Evolutionary conservation across 1,284 basidiomycete species (phyloP).

Genomic region (Ceratobasidium sp.): DNA sequence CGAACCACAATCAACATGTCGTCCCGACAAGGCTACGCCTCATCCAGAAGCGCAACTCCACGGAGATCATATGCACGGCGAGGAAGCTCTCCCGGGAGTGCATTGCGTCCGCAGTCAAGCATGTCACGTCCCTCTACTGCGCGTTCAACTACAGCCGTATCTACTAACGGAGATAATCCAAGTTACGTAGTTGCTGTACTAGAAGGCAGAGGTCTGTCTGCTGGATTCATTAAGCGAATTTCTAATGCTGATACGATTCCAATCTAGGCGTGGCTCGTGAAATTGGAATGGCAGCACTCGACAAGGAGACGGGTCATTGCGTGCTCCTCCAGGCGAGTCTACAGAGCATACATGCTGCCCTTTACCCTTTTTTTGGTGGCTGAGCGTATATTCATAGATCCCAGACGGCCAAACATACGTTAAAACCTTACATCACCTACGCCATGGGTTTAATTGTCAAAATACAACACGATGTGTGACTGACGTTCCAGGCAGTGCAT

Average conservation of each 20-base stretch:
- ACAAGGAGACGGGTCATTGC: conserved; percentile 77
- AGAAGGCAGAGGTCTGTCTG: conserved; percentile 62
- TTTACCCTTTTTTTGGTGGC: conserved; percentile 38
- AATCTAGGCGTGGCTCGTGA: conserved; percentile 69
- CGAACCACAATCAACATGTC: neutral
- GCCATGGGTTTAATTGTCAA: conserved; percentile 45
- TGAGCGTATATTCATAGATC: conserved; percentile 55
- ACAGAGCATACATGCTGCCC: conserved; percentile 33
- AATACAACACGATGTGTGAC: neutral
- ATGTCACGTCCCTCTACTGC: conserved; percentile 32
- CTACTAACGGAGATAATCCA: conserved; percentile 27
- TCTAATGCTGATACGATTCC: conserved; percentile 28
- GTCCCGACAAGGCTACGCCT: neutral
- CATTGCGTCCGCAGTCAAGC: neutral
- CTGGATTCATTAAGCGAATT: neutral
- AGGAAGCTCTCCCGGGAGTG: neutral
- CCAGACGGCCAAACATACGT: conserved; percentile 85
- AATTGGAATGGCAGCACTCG: conserved; percentile 84
- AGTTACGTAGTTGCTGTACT: conserved; percentile 63
- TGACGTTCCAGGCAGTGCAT: conserved; percentile 54
- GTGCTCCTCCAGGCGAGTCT: conserved; percentile 68
- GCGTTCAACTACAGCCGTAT: conserved; percentile 32
- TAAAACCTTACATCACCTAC: conserved; percentile 86
- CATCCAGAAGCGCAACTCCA: neutral
- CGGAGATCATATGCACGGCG: neutral